Percentiles rank a stretch among this genome's conserved stretches.
Conservation (phyloP, 495 filamentous ascomycete genomes). For the Aspergillus olivimuriae region DNA sequence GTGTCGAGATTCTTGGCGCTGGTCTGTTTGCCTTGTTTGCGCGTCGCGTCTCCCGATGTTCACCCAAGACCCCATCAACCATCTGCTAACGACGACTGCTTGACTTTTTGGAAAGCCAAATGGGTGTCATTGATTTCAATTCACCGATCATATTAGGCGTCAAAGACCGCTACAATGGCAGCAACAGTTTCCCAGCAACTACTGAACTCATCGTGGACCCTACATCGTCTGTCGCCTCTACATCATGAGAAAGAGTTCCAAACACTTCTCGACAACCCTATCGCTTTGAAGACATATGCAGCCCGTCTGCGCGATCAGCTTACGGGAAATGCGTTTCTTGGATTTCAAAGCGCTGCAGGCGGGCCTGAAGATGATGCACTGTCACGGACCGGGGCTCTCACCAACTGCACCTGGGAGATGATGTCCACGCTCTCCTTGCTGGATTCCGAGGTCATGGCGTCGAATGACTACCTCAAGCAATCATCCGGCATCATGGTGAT, state of each 20-base stretch:
- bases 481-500: conserved; percentile 36
- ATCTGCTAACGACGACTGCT: no score
- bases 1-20: no score
- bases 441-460: not conserved
- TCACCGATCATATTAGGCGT: no score
- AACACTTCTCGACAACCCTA: conserved; percentile 27
- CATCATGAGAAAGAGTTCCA: conserved; percentile 38
- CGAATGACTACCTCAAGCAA: not conserved
- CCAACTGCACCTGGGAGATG: conserved; percentile 39
- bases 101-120: no score
- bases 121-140: no score
- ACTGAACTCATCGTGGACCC: conserved; percentile 49
- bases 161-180: conserved; percentile 26
- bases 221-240: conserved; percentile 52
- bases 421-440: conserved; percentile 21
- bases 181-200: conserved; percentile 26
- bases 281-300: conserved; percentile 42
- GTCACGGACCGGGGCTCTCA: conserved; percentile 41
- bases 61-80: no score
- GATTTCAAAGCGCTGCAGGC: conserved; percentile 27
- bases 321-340: conserved; percentile 43
- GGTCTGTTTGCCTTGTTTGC: no score
- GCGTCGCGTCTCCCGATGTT: no score
- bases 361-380: conserved; percentile 32
- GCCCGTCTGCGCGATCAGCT: conserved; percentile 46